Percentiles rank a stretch among this genome's conserved stretches.
These are phyloP conservation scores for Thelonectria discophora DNA, from an alignment of 2,329 filamentous ascomycete genomes.

Conservation along the genomic window DNA sequence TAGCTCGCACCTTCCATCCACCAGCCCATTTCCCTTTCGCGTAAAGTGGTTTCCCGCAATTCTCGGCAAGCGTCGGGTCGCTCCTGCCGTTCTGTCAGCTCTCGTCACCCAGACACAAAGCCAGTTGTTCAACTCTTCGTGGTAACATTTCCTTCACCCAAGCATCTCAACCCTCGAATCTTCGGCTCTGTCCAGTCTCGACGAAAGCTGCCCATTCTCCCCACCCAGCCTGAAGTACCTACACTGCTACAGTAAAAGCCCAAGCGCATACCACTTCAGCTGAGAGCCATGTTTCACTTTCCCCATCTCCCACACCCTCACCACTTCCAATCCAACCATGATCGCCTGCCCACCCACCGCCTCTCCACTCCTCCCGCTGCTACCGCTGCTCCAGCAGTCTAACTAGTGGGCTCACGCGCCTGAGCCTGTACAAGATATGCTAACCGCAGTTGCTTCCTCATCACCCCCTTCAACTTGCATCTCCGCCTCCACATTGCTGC, in stretches of 20 bases:
- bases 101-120: no score
- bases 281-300: conserved; percentile 5
- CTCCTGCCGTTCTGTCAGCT: background rate
- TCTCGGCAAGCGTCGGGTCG: background rate
- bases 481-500: background rate
- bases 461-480: conserved; percentile 3
- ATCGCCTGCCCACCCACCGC: conserved; percentile 4
- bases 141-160: no score
- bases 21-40: conserved; percentile 10
- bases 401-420: background rate
- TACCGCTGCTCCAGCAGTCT: background rate
- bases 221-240: no score
- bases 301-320: conserved; percentile 6
- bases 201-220: background rate
- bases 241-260: background rate
- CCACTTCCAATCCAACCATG: conserved; percentile 14
- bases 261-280: background rate
- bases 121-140: no score
- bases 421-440: no score
- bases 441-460: background rate
- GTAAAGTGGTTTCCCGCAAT: background rate
- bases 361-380: background rate
- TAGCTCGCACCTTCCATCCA: background rate
- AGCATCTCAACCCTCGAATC: no score
- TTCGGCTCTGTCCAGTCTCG: background rate